Conservation (phyloP, 192 early-diverging fungal species). For the Piromyces sp. region DNA sequence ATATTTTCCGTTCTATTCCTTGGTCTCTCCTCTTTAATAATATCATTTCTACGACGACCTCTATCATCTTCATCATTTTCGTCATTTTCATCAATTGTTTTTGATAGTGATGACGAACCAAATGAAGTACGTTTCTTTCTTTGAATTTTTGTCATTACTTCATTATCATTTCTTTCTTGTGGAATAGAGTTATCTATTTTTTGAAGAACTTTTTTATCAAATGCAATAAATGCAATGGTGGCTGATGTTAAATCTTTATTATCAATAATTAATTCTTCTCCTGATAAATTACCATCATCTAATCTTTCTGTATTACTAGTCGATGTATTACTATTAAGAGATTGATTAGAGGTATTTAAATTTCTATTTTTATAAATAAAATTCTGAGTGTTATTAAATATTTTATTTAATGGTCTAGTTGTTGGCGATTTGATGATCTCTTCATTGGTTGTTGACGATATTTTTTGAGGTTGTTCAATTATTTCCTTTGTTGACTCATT, state of each 20-base stretch:
- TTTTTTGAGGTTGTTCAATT: not conserved
- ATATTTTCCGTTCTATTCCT: not conserved
- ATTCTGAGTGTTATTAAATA: not conserved
- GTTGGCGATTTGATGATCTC: not conserved
- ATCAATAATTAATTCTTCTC: not conserved
- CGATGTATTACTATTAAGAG: not conserved
- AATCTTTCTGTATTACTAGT: not conserved
- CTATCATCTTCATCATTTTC: not conserved
- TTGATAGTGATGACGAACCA: not conserved
- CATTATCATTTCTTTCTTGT: not conserved
- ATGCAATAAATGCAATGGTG: not conserved
- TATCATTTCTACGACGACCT: not conserved
- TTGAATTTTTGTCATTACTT: not conserved
- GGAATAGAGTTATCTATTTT: not conserved
- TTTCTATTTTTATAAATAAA: not conserved
- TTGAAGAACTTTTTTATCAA: not conserved
- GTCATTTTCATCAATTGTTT: not conserved
- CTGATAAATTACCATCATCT: not conserved
- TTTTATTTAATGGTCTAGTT: not conserved
- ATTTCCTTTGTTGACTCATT: not conserved
- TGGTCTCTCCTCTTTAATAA: not conserved
- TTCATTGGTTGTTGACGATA: not conserved
- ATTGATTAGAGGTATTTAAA: not conserved
- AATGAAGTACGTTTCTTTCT: not conserved
- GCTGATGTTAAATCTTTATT: not conserved